Conservation (phyloP, 2,329 filamentous ascomycete genomes). For the Colletotrichum magnum region DNA sequence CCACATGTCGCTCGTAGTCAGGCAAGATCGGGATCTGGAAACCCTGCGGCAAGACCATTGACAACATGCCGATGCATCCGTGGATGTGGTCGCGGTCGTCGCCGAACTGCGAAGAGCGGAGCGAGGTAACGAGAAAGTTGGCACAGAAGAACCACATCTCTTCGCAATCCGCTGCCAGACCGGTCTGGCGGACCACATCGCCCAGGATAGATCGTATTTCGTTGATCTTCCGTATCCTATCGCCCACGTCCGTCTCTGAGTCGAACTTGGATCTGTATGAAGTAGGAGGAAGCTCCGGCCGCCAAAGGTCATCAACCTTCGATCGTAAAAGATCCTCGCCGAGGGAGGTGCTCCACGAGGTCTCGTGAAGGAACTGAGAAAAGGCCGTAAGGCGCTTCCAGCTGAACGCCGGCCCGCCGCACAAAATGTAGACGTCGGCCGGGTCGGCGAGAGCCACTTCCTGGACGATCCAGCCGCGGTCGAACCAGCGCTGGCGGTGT, state of each 20-base stretch:
- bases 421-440: constrained; percentile 29
- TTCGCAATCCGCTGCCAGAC: neutral
- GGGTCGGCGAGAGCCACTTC: constrained; percentile 39
- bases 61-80: constrained; percentile 35
- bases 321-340: neutral
- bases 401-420: constrained; percentile 22
- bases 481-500: constrained; percentile 28
- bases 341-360: neutral
- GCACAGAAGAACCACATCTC: constrained; percentile 5
- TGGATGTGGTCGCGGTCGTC: constrained; percentile 43
- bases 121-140: neutral
- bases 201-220: neutral
- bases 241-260: neutral
- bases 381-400: constrained; percentile 26
- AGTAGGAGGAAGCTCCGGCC: too few relatives aligned
- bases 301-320: neutral
- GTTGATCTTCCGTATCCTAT: neutral
- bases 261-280: neutral
- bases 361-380: neutral
- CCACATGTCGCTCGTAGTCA: constrained; percentile 25
- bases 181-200: neutral
- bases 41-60: neutral
- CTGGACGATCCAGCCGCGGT: constrained; percentile 43
- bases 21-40: constrained; percentile 19
- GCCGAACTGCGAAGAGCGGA: constrained; percentile 37